These are phyloP conservation scores for Pseudotsuga menziesii DNA, from an alignment of 75 land plant species.

Conservation along the genomic window DNA sequence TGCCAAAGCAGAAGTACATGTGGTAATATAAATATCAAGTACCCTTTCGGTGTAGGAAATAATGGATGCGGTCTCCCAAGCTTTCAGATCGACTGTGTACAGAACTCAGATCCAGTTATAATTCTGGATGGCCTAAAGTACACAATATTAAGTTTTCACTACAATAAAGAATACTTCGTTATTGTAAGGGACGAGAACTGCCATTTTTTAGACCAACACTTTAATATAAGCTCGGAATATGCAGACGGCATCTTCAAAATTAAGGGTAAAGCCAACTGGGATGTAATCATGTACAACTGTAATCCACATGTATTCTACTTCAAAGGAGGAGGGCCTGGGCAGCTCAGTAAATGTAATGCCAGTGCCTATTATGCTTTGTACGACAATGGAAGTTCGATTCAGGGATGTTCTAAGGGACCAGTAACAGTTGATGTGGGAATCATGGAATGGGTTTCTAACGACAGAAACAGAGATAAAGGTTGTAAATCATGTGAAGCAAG, in stretches of 20 bases:
- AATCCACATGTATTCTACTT: conserved; percentile 16
- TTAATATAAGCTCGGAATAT: too few species aligned
- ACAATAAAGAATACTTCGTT: not conserved
- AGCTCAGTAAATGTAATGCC: too few species aligned
- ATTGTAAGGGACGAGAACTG: not conserved
- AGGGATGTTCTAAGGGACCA: too few species aligned
- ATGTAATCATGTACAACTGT: not conserved
- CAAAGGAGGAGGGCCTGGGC: too few species aligned
- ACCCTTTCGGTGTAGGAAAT: not conserved
- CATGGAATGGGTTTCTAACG: not conserved
- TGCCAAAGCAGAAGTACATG: not conserved
- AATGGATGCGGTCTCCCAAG: not conserved
- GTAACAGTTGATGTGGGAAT: too few species aligned
- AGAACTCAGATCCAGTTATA: not conserved
- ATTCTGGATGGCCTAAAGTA: not conserved
- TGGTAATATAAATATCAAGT: not conserved
- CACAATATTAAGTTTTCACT: not conserved
- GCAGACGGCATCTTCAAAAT: not conserved
- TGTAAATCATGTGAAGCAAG: not conserved
- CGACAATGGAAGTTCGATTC: too few species aligned
- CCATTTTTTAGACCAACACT: not conserved
- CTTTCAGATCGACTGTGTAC: conserved; percentile 1
- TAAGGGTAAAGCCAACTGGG: too few species aligned
- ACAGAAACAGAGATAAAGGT: not conserved
- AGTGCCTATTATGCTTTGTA: too few species aligned